Evolutionary conservation across 106 monocot genomes (phyloP), one percentile per base, ranked within the genome.

Genomic region (Allium cepa): DNA sequence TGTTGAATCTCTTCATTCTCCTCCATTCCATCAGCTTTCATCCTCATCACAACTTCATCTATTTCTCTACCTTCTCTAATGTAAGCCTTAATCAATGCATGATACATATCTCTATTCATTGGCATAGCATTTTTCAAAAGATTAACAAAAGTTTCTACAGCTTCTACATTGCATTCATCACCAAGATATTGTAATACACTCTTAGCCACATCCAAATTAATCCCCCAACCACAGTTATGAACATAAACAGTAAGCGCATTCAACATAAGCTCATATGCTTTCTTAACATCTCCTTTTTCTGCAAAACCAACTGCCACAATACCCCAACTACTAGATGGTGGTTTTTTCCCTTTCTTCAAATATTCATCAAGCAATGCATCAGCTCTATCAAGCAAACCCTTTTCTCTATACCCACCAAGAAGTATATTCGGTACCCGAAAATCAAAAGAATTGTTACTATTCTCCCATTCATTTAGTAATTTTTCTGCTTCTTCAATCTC

Each of bases 381-480:
- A 7, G 85, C 88, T 83, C 88, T 93, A 59, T 85, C 86, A n/a
- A 86, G 73, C 57, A 79, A 69, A 7, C 88, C 88, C 22, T 60
- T 81, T 17, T 81, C 53, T 0, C 78, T 63, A 64, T 86, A 88
- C 11, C 76, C 86, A 28, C 26, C 49, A 46, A 93, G 83, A 59
- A 93, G 72, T 63, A 86, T 49, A 75, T 88, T 88, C 11, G 88
- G 85, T 14, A 93, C 85, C 16, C 83, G 68, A 61, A 85, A 88
- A 69, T 88, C 88, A 46, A 77, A 77, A 17, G 76, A 51, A 73
- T 84, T 84, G 10, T 75, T 77, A 8, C 83, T 83, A 10, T 77
- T 67, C 45, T 81, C 88, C 93, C 93, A 86, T 11, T 86, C 86
- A 62, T 86, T 88, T 8, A 93, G 66, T 72, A 93, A 66, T 1